Base-by-base conservation (phyloP, 345 rosid genomes). In the Erucastrum elatum region DNA sequence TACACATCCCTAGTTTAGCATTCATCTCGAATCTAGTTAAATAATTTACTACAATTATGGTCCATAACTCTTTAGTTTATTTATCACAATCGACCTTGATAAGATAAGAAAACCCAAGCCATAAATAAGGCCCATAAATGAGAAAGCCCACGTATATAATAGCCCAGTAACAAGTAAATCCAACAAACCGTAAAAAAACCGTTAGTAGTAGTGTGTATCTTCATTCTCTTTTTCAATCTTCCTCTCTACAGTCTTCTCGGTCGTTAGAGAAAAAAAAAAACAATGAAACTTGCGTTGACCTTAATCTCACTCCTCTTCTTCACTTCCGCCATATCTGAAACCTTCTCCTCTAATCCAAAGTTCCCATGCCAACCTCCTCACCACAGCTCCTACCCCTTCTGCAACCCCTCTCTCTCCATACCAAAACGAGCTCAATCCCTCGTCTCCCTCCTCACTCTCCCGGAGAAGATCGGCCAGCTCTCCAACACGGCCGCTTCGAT, bases 391-490 rank as follows among this genome's bases (percentile, higher is more conserved):
- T 87, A 84, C 75, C 86, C 86, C 0, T 90, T 94, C 84, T 92
- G 97, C 87, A 85, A 92, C 70, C 67, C 82, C 78, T 88, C 98
- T 68, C 68, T 90, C 30, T 68, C 97, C 27, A 53, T 74, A 64
- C 33, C 64, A 11, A 56, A 77, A 15, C 81, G 98, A 76, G 94
- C 93, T 39, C 78, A 73, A 49, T 90, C 97, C 65, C 92, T 94
- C 58, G 75, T 91, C 72, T 86, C 95, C 15, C 88, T 82, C 78
- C 87, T 90, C 4, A 90, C 91, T 33, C 95, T 92, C 79, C 80
- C 66, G 21, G 98, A 94, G 80, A 94, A 92, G 79, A 85, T 90
- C 85, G 58, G 55, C 6, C 94, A 84, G 63, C 92, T 94, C 62
- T 84, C 95, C 61, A 80, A 87, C 80, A 88, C 89, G 73, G 94